A percentile compares a stretch with the other conserved stretches of the same genome.
Evolutionary conservation across 108 stramenopile genomes (phyloP).

Genomic region (Cyclotella cryptica): DNA sequence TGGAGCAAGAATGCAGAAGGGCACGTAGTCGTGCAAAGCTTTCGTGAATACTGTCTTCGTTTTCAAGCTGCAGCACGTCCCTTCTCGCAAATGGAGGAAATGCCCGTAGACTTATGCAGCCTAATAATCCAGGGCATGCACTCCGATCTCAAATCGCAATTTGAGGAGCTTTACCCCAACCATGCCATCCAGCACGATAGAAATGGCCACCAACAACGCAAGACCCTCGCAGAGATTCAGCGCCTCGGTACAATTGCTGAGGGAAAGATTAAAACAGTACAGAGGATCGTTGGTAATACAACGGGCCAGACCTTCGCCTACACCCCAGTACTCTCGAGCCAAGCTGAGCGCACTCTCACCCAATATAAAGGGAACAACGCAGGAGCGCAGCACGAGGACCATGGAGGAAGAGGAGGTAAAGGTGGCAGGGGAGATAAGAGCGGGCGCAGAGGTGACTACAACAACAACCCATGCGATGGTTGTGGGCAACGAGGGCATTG

Average conservation of each 20-base stretch:
- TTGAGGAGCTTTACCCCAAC: slow-evolving; percentile 3
- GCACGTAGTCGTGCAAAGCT: background rate
- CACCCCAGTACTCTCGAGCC: background rate
- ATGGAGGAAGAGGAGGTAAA: too few relatives aligned
- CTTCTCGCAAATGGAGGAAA: background rate
- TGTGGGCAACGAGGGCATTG: too few relatives aligned
- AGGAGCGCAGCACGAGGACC: too few relatives aligned
- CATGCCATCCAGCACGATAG: background rate
- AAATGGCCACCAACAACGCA: background rate
- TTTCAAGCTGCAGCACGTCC: background rate
- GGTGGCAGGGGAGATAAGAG: too few relatives aligned
- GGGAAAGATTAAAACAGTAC: background rate
- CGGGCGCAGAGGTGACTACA: too few relatives aligned
- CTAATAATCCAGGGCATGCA: background rate
- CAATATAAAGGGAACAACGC: too few relatives aligned
- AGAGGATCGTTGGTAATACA: background rate
- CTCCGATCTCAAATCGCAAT: background rate
- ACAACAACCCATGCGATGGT: too few relatives aligned
- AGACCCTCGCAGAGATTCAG: background rate
- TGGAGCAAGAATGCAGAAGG: background rate
- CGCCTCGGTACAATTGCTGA: background rate
- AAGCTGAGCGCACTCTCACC: background rate
- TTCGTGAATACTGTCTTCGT: background rate
- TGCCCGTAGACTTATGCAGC: background rate
- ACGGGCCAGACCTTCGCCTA: slow-evolving; percentile 7